Conservation (phyloP, 2,329 filamentous ascomycete species). For the Exophiala mesophila region DNA sequence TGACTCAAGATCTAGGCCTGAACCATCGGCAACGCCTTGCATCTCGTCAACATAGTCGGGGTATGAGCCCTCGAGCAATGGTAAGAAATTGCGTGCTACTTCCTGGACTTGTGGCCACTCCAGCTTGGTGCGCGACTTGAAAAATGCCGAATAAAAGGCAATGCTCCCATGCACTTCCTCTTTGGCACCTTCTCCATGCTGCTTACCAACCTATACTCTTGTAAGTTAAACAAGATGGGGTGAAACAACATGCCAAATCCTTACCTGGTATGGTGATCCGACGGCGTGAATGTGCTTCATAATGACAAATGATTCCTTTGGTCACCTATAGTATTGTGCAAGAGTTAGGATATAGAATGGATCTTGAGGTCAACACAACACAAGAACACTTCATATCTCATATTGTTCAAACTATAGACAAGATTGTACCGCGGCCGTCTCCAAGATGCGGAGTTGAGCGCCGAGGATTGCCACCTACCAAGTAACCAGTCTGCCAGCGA, state of each 20-base stretch:
- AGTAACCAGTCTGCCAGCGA: no score
- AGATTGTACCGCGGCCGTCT: not conserved
- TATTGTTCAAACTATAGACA: conserved; percentile 1
- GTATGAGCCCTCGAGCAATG: conserved; percentile 34
- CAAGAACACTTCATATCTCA: no score
- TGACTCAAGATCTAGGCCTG: conserved; percentile 43
- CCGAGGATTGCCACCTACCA: no score
- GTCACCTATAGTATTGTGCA: no score
- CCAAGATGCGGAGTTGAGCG: conserved; percentile 5
- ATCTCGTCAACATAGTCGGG: conserved; percentile 34
- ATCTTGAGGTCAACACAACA: no score
- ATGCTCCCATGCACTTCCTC: conserved; percentile 29
- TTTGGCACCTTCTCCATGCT: conserved; percentile 29
- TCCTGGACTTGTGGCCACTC: conserved; percentile 46
- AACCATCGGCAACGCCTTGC: conserved; percentile 49
- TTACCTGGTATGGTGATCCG: conserved; percentile 29
- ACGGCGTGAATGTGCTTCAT: conserved; percentile 29
- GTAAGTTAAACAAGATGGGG: not conserved
- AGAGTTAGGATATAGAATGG: no score
- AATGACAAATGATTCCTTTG: no score
- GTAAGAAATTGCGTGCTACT: conserved; percentile 41
- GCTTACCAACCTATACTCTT: conserved; percentile 28
- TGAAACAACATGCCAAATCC: not conserved
- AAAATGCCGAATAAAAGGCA: conserved; percentile 28
- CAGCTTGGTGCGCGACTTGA: conserved; percentile 32